Conservation (phyloP, 306 rosid species). For the Senna tora region DNA sequence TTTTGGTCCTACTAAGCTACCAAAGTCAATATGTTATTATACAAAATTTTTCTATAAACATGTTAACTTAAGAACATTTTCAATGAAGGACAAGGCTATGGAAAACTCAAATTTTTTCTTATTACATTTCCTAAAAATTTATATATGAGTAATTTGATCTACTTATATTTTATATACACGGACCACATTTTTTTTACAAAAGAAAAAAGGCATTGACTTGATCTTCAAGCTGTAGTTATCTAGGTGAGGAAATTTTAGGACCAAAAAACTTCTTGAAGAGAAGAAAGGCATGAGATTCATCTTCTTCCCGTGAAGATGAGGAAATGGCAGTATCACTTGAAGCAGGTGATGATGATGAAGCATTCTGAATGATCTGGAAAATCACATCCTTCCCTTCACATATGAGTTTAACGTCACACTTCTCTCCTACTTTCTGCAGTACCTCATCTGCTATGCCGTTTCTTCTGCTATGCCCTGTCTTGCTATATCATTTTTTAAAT, state of each 20-base stretch:
- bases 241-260: neutral
- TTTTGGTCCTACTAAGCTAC: too few relatives aligned
- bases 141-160: too few relatives aligned
- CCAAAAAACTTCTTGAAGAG: slow-evolving; percentile 35
- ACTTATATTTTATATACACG: too few relatives aligned
- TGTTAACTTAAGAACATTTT: too few relatives aligned
- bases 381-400: slow-evolving; percentile 50
- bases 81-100: too few relatives aligned
- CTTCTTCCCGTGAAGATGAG: neutral
- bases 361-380: slow-evolving; percentile 3
- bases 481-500: slow-evolving; percentile 12
- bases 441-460: slow-evolving; percentile 31
- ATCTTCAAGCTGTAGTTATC: neutral
- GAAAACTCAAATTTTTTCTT: too few relatives aligned
- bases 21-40: too few relatives aligned
- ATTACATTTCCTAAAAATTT: too few relatives aligned
- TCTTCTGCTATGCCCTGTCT: slow-evolving; percentile 21
- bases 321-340: neutral
- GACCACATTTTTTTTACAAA: too few relatives aligned
- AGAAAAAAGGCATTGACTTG: too few relatives aligned
- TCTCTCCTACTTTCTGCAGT: slow-evolving; percentile 30
- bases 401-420: slow-evolving; percentile 45
- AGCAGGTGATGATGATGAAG: slow-evolving; percentile 24
- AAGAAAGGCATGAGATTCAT: neutral
- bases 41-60: too few relatives aligned